phyloP scores from a whole-genome alignment of 306 rosid species.

The Purshia tridentata region DNA sequence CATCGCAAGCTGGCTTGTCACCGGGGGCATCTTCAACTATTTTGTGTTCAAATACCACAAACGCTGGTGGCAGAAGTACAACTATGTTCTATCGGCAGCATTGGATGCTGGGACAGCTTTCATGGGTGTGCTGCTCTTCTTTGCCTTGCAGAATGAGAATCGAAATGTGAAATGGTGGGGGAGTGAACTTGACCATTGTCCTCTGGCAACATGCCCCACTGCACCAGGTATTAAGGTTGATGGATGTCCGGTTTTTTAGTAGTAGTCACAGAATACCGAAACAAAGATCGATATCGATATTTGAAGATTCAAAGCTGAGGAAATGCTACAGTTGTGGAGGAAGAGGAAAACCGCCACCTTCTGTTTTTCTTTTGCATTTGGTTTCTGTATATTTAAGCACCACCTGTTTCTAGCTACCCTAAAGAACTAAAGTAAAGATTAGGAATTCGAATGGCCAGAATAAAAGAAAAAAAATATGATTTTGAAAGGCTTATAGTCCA shows the following conservation, averaged over 20 bases:
- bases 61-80: slow-evolving; percentile 98
- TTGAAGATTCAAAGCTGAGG: not conserved
- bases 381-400: too few relatives aligned
- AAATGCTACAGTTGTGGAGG: not conserved
- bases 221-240: slow-evolving; percentile 75
- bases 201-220: slow-evolving; percentile 86
- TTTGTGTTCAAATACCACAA: slow-evolving; percentile 78
- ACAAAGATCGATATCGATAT: not conserved
- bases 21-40: slow-evolving; percentile 87
- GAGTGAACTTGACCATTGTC: slow-evolving; percentile 72
- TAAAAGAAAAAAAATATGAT: too few relatives aligned
- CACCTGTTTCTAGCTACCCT: too few relatives aligned
- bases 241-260: slow-evolving; percentile 71
- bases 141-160: slow-evolving; percentile 70
- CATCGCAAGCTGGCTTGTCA: slow-evolving; percentile 92
- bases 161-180: slow-evolving; percentile 88
- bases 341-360: not conserved
- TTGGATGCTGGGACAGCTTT: slow-evolving; percentile 96
- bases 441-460: too few relatives aligned
- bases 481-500: too few relatives aligned
- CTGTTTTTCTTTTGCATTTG: too few relatives aligned
- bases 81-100: slow-evolving; percentile 88
- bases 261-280: slow-evolving; percentile 4
- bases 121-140: slow-evolving; percentile 89
- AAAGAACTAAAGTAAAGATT: too few relatives aligned